phyloP scores from a whole-genome alignment of 306 rosid genomes.

The Quercus gilva region DNA sequence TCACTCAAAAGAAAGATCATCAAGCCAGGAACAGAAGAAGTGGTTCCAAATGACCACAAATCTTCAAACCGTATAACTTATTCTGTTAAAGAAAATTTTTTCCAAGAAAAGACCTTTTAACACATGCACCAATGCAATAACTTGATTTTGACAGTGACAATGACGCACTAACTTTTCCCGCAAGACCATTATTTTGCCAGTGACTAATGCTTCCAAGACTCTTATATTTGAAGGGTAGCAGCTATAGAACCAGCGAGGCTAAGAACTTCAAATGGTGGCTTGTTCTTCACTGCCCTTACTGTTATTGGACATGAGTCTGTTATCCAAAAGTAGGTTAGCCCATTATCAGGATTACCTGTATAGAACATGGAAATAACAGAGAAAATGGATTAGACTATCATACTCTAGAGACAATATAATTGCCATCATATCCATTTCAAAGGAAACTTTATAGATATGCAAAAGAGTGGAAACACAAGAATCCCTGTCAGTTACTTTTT shows the following conservation, averaged over 20 bases:
- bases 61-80: neutral
- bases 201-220: neutral
- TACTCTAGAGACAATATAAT: neutral
- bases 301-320: conserved; percentile 93
- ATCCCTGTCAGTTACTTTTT: neutral
- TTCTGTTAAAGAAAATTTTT: neutral
- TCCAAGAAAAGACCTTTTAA: no score
- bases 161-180: neutral
- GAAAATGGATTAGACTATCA: neutral
- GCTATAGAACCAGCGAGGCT: conserved; percentile 86
- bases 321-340: conserved; percentile 87
- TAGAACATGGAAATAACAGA: conserved; percentile 2
- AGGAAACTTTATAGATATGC: conserved; percentile 6
- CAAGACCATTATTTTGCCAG: neutral
- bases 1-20: no score
- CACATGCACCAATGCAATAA: no score
- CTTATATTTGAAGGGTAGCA: conserved; percentile 64
- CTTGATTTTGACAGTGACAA: neutral
- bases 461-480: neutral
- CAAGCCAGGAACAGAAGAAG: no score
- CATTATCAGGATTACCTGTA: conserved; percentile 73
- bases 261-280: conserved; percentile 83
- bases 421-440: conserved; percentile 6
- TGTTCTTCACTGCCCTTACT: conserved; percentile 63
- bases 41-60: no score